Evolutionary conservation across 2,329 filamentous ascomycete species (phyloP).

Genomic region (Cladosporium cucumerinum): DNA sequence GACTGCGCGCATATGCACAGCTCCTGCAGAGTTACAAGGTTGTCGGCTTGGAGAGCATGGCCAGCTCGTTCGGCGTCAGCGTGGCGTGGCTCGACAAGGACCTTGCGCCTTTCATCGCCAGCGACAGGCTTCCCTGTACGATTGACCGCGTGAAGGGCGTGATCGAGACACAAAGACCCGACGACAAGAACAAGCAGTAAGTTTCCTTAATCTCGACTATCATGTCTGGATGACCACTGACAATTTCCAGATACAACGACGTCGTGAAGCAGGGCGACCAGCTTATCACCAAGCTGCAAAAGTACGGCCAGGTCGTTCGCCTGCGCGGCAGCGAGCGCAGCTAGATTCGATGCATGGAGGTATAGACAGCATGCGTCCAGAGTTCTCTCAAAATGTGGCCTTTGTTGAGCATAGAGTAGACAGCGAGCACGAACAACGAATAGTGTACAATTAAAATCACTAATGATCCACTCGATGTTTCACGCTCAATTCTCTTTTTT

Average conservation of each 20-base stretch:
- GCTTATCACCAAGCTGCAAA: conserved; percentile 97
- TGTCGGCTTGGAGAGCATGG: conserved; percentile 96
- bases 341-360: conserved; percentile 37
- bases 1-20: conserved; percentile 92
- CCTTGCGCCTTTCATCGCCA: conserved; percentile 94
- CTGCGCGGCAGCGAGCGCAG: conserved; percentile 91
- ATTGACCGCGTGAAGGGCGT: conserved; percentile 96
- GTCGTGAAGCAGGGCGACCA: conserved; percentile 97
- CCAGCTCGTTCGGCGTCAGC: conserved; percentile 91
- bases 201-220: conserved; percentile 16
- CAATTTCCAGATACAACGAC: conserved; percentile 67
- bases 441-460: neutral
- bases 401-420: conserved; percentile 3
- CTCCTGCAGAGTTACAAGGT: conserved; percentile 95
- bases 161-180: conserved; percentile 95
- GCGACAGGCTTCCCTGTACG: conserved; percentile 88
- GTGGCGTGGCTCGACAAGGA: conserved; percentile 96
- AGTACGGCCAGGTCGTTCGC: conserved; percentile 95
- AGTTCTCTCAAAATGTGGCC: neutral
- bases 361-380: neutral
- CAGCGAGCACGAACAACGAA: conserved; percentile 2
- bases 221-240: neutral
- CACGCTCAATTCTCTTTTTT: too few species aligned
- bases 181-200: conserved; percentile 97
- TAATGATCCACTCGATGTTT: neutral